Conservation (phyloP, 1,284 basidiomycete genomes). For the Leucoagaricus sp. region DNA sequence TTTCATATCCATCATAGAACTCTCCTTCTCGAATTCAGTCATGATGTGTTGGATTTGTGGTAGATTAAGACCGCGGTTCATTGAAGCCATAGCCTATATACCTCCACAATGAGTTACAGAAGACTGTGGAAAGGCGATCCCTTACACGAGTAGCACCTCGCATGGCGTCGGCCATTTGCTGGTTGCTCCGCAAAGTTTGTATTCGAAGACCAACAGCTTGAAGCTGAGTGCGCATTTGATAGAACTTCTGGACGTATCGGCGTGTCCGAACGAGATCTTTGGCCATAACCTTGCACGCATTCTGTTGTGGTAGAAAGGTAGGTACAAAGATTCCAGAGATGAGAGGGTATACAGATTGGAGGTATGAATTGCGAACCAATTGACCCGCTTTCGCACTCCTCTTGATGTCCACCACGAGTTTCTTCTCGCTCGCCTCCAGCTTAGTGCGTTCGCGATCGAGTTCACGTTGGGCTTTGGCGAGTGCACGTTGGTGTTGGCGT, state of each 20-base stretch:
- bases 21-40: conserved; percentile 98
- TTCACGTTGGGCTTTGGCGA: conserved; percentile 96
- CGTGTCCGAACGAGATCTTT: conserved; percentile 97
- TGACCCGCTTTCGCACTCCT: conserved; percentile 95
- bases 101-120: conserved; percentile 2
- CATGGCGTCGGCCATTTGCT: conserved; percentile 99
- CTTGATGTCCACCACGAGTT: conserved; percentile 92
- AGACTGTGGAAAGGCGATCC: conserved; percentile 15
- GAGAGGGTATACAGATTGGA: neutral
- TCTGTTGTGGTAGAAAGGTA: conserved; percentile 46
- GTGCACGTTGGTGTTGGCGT: conserved; percentile 92
- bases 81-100: conserved; percentile 91
- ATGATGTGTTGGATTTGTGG: conserved; percentile 95
- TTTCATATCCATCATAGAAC: conserved; percentile 99
- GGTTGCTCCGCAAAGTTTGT: conserved; percentile 95
- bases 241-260: conserved; percentile 96
- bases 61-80: conserved; percentile 96
- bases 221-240: conserved; percentile 97
- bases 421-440: conserved; percentile 95
- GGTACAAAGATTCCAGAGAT: conserved; percentile 5
- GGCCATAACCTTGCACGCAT: conserved; percentile 98
- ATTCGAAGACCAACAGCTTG: conserved; percentile 96
- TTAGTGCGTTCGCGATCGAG: conserved; percentile 94
- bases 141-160: conserved; percentile 92
- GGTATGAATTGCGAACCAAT: conserved; percentile 62